Evolutionary conservation across 2,329 filamentous ascomycete species (phyloP), one percentile per base, ranked within the genome.

Genomic region (Botrytis sinoallii): DNA sequence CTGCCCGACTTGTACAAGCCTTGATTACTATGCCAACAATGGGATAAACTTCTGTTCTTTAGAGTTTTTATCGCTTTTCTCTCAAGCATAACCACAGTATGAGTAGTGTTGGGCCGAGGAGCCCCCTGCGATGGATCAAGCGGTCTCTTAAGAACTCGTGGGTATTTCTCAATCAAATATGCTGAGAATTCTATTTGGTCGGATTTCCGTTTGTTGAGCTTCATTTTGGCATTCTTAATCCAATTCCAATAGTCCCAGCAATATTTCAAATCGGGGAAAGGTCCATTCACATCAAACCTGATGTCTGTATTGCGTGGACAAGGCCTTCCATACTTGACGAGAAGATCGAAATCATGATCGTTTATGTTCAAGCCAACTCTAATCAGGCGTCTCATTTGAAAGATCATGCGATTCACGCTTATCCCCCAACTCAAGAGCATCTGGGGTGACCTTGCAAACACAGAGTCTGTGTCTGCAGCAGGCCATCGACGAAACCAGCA

Each of bases 281-380:
- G 10, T 8, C 1, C 46, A 22, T 1, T 9, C 16, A 1, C 16
- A 6, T 42, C 25, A 12, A 22, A 4, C 1, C 16, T 20, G 20
- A 55, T 57, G 35, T 57, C 35, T 68, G 7, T 52, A 10, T 3
- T 18, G 25, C 10, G 8, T 29, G 59, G 59, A 29, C 25, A 5
- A n/a, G 46, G 22, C 4, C 6, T 29, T 29, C 42, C 32, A 48
- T 65, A 35, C 46, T 65, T 29, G 29, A 40, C 14, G 18, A 65
- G 42, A 52, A 71, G 69, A 71, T 71, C 57, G 14, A 71, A 35
- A 44, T 71, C 57, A 57, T 40, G 18, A 57, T n/a, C 6, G 25
- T 57, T 22, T 25, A 68, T 57, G 20, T 25, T 20, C 35, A 68
- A 42, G 32, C 65, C 65, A 18, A 35, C 65, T 29, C 35, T 42